These are phyloP conservation scores for Thermoascus crustaceus DNA, from an alignment of 2,329 filamentous ascomycete genomes.

Conservation along the genomic window DNA sequence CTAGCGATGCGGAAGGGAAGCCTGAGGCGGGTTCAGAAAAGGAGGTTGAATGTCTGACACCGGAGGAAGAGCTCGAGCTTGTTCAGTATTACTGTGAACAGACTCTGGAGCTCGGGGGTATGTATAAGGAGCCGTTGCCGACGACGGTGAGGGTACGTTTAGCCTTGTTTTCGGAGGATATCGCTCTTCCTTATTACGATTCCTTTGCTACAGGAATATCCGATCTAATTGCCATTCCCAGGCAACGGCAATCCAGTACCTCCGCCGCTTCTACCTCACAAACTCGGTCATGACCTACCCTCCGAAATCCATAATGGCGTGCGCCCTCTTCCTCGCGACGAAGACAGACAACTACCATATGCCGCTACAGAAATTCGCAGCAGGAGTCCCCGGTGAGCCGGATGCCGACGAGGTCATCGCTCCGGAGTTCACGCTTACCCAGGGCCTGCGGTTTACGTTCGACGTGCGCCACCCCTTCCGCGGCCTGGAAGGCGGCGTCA, in stretches of 20 bases:
- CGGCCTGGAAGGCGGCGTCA: slow-evolving; percentile 73
- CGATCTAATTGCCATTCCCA: slow-evolving; percentile 18
- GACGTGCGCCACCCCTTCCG: slow-evolving; percentile 88
- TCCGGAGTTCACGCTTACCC: slow-evolving; percentile 85
- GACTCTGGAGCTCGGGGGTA: slow-evolving; percentile 50
- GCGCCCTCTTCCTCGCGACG: slow-evolving; percentile 82
- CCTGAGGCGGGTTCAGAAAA: slow-evolving; percentile 22
- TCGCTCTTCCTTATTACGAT: slow-evolving; percentile 31
- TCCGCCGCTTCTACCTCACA: slow-evolving; percentile 90
- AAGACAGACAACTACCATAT: slow-evolving; percentile 85
- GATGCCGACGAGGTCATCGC: slow-evolving; percentile 76
- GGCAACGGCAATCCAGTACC: slow-evolving; percentile 79
- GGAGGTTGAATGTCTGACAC: slow-evolving; percentile 68
- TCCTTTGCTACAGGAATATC: too few relatives aligned
- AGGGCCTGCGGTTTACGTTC: slow-evolving; percentile 86
- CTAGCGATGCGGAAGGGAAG: slow-evolving; percentile 26
- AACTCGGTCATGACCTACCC: slow-evolving; percentile 97
- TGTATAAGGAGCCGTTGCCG: slow-evolving; percentile 49
- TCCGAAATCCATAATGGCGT: slow-evolving; percentile 79
- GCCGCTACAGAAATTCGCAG: slow-evolving; percentile 57
- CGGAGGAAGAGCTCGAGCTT: slow-evolving; percentile 73
- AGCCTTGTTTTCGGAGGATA: slow-evolving; percentile 37
- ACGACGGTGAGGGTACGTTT: slow-evolving; percentile 50
- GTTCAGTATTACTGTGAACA: slow-evolving; percentile 69
- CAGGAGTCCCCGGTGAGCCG: slow-evolving; percentile 61